These are phyloP conservation scores for Phytophthora niederhauseri DNA, from an alignment of 352 stramenopile genomes.

Conservation along the genomic window DNA sequence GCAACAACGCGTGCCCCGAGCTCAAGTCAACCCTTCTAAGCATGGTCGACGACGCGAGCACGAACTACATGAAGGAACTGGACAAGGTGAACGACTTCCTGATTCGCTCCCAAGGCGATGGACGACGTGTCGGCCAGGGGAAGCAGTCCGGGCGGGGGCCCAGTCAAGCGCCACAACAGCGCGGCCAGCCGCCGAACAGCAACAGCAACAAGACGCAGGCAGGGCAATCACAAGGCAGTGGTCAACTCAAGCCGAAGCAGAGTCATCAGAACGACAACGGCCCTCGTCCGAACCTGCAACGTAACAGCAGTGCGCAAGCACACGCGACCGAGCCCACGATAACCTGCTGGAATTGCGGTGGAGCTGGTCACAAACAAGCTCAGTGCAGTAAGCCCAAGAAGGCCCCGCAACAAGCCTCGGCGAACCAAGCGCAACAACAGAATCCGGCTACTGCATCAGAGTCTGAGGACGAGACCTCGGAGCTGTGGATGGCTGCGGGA, in stretches of 20 bases:
- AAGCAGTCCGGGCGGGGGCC: not conserved
- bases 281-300: no score
- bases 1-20: no score
- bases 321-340: not conserved
- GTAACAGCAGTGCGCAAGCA: no score
- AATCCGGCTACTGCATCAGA: not conserved
- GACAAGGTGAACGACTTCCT: not conserved
- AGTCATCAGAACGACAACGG: no score
- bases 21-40: no score
- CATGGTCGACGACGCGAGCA: no score
- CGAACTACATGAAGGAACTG: no score
- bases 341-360: not conserved
- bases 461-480: not conserved
- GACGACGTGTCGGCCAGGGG: not conserved
- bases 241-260: no score
- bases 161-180: not conserved
- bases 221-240: no score
- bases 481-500: not conserved
- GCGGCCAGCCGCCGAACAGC: not conserved
- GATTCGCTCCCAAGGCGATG: not conserved
- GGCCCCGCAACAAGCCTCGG: not conserved
- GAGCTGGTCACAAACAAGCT: not conserved
- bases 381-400: not conserved
- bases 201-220: no score
- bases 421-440: not conserved